phyloP scores from a whole-genome alignment of 176 grass and related monocot species.

The Rhynchospora breviuscula region DNA sequence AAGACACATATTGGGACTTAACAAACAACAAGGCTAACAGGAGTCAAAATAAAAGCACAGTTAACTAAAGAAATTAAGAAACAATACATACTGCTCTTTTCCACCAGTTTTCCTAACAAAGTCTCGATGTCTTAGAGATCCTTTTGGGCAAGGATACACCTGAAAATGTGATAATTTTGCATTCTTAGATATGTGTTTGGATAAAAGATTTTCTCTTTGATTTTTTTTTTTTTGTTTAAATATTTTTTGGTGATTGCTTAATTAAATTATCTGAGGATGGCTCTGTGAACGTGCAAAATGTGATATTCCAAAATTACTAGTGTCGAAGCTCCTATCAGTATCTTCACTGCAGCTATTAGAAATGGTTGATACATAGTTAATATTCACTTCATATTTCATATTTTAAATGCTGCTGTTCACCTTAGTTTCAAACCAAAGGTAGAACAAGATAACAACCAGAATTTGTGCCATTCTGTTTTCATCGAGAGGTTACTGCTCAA shows the following conservation, averaged over 20 bases:
- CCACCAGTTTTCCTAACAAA: constrained; percentile 71
- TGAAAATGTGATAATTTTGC: constrained; percentile 13
- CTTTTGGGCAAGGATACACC: constrained; percentile 98
- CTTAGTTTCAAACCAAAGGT: not conserved
- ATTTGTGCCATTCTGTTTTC: not conserved
- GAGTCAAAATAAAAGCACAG: not conserved
- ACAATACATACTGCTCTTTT: constrained; percentile 74
- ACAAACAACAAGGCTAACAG: not conserved
- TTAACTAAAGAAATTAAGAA: constrained; percentile 10
- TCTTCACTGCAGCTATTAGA: too few species aligned
- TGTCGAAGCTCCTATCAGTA: too few species aligned
- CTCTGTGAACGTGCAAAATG: too few species aligned
- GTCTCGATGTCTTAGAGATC: constrained; percentile 71
- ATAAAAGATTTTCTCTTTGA: not conserved
- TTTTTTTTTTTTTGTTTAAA: not conserved
- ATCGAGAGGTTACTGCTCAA: not conserved
- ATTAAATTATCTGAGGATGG: not conserved
- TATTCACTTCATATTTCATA: too few species aligned
- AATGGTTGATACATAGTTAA: too few species aligned
- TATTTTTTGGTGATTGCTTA: not conserved
- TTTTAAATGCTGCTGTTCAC: not conserved
- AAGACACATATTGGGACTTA: not conserved
- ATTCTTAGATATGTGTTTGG: not conserved
- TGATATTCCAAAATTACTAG: too few species aligned
- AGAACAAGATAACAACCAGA: not conserved